Evolutionary conservation across 23 red algal genomes (phyloP).

Genomic region (Gracilaria caudata): DNA sequence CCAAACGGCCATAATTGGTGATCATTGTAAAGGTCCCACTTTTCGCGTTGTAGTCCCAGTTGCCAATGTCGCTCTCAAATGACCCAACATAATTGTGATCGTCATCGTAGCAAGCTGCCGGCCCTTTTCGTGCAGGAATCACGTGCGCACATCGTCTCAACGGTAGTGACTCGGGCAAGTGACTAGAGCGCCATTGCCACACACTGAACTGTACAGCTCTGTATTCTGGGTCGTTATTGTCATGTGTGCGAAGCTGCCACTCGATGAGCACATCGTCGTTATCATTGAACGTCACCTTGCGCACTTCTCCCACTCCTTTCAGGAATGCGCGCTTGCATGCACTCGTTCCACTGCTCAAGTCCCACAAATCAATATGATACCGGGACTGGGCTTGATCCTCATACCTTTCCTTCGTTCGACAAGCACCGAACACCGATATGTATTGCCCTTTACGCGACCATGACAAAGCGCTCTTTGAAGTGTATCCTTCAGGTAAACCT

Average conservation of each 20-base stretch:
- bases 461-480: neutral
- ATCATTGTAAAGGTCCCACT: neutral
- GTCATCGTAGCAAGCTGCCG: neutral
- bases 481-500: neutral
- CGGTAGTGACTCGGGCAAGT: neutral
- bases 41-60: constrained; percentile 1
- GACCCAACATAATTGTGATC: neutral
- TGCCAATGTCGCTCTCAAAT: neutral
- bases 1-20: neutral
- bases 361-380: neutral
- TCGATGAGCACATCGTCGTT: neutral
- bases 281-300: neutral
- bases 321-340: neutral
- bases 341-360: neutral
- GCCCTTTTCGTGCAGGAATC: neutral
- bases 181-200: neutral
- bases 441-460: neutral
- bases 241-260: neutral
- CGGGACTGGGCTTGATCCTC: neutral
- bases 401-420: neutral
- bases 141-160: neutral
- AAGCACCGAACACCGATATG: neutral
- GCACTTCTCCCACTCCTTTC: neutral
- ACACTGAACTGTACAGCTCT: neutral
- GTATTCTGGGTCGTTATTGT: neutral